These are phyloP conservation scores for Helicocarpus griseus DNA, from an alignment of 2,329 filamentous ascomycete species.

Conservation along the genomic window DNA sequence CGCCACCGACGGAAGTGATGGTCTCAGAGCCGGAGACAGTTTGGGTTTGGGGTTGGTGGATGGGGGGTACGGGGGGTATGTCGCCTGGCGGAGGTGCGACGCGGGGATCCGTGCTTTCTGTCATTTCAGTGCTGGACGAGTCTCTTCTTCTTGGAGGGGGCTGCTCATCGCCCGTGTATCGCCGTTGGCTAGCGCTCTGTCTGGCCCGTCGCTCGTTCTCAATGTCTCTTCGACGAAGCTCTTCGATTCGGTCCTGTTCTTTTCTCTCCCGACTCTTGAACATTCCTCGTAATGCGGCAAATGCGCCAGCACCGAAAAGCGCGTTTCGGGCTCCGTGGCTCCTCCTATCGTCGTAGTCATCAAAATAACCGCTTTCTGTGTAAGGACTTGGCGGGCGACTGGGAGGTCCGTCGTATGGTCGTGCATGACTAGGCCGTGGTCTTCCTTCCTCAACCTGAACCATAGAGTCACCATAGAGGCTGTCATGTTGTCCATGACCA, in stretches of 20 bases:
- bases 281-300: slow-evolving; percentile 49
- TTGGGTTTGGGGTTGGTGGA: slow-evolving; percentile 31
- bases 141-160: slow-evolving; percentile 11
- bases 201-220: slow-evolving; percentile 45
- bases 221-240: slow-evolving; percentile 37
- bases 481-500: slow-evolving; percentile 39
- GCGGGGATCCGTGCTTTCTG: slow-evolving; percentile 21
- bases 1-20: slow-evolving; percentile 18
- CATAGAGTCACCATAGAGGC: slow-evolving; percentile 31
- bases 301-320: slow-evolving; percentile 57
- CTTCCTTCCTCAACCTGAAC: slow-evolving; percentile 44
- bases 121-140: slow-evolving; percentile 24
- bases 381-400: slow-evolving; percentile 27
- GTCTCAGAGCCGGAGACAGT: slow-evolving; percentile 26
- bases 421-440: slow-evolving; percentile 31
- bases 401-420: slow-evolving; percentile 21
- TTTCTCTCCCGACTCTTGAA: slow-evolving; percentile 48
- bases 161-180: slow-evolving; percentile 34
- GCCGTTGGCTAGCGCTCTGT: slow-evolving; percentile 44
- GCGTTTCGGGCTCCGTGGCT: slow-evolving; percentile 48
- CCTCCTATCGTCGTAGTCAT: slow-evolving; percentile 32
- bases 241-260: slow-evolving; percentile 34
- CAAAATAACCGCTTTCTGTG: slow-evolving; percentile 30
- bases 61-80: slow-evolving; percentile 32
- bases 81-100: slow-evolving; percentile 22